Percentiles rank a stretch among this genome's conserved stretches.
phyloP scores from a whole-genome alignment of 768 basidiomycete genomes.

The Fomitopsis serialis region DNA sequence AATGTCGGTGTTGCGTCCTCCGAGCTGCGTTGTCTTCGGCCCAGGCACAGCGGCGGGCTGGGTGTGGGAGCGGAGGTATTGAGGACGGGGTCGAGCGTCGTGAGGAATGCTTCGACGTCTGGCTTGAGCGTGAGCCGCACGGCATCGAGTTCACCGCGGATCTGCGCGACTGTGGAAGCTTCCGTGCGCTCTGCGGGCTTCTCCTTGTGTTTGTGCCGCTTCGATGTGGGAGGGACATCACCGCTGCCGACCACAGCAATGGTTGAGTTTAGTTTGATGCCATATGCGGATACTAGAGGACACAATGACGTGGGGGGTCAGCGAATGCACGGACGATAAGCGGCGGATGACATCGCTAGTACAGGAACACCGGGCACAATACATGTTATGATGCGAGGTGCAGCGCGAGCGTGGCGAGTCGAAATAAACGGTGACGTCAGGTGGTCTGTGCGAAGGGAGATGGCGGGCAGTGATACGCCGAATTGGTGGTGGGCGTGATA shows the following conservation, averaged over 20 bases:
- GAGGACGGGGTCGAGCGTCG: conserved; percentile 20
- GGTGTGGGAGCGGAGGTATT: conserved; percentile 10
- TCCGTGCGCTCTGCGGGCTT: conserved; percentile 37
- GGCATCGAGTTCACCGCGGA: conserved; percentile 46
- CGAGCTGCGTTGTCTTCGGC: conserved; percentile 1
- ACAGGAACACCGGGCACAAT: neutral
- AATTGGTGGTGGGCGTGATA: neutral
- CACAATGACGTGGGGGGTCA: conserved; percentile 12
- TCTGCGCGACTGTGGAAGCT: conserved; percentile 43
- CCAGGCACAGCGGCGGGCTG: conserved; percentile 14
- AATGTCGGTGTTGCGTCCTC: conserved; percentile 12
- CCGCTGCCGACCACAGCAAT: conserved; percentile 63
- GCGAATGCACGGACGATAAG: conserved; percentile 3
- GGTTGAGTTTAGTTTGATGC: conserved; percentile 60
- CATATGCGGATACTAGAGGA: conserved; percentile 64
- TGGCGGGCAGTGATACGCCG: neutral
- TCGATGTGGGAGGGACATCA: conserved; percentile 16
- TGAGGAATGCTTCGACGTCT: conserved; percentile 52
- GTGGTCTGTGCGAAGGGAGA: neutral
- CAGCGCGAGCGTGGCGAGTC: conserved; percentile 12
- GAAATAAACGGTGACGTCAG: conserved; percentile 2
- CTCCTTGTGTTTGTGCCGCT: conserved; percentile 16
- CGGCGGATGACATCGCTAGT: neutral
- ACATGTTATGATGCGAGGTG: neutral
- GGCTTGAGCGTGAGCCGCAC: conserved; percentile 53